Evolutionary conservation across 208 protist species (phyloP).

Genomic region (Trypanosomatidae sp.): DNA sequence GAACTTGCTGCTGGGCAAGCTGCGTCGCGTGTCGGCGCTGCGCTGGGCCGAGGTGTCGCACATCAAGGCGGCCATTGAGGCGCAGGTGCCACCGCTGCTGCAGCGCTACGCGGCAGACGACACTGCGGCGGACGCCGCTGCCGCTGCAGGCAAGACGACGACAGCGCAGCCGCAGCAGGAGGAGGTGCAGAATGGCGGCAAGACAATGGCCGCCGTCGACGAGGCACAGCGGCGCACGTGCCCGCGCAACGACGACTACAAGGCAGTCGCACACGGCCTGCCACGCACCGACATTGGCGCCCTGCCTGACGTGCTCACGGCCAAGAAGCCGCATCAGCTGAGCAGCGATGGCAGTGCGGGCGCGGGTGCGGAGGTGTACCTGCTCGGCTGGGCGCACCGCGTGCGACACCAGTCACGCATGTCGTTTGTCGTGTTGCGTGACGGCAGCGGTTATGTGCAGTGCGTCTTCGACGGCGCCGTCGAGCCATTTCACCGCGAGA

Average conservation of each 20-base stretch:
- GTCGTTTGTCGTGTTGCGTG: slow-evolving; percentile 94
- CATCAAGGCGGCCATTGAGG: slow-evolving; percentile 46
- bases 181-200: slow-evolving; percentile 12
- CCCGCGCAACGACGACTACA: slow-evolving; percentile 36
- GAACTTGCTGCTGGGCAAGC: slow-evolving; percentile 73
- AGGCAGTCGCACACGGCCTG: slow-evolving; percentile 20
- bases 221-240: too few species aligned
- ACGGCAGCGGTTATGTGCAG: slow-evolving; percentile 94
- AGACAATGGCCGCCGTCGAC: too few species aligned
- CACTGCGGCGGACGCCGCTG: slow-evolving; percentile 1
- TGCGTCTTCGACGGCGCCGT: slow-evolving; percentile 84
- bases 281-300: slow-evolving; percentile 29
- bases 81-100: slow-evolving; percentile 32
- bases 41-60: slow-evolving; percentile 65
- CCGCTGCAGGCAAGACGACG: background rate
- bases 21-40: slow-evolving; percentile 48
- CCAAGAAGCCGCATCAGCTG: slow-evolving; percentile 58
- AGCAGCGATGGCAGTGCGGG: too few species aligned
- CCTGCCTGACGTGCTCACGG: slow-evolving; percentile 25
- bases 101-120: slow-evolving; percentile 4
- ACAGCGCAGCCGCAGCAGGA: slow-evolving; percentile 24
- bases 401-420: slow-evolving; percentile 91
- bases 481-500: slow-evolving; percentile 76
- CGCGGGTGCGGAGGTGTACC: slow-evolving; percentile 50
- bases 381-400: slow-evolving; percentile 94